A percentile compares a stretch with the other conserved stretches of the same genome.
These are phyloP conservation scores for Exutisphaerella laricina DNA, from an alignment of 2,329 filamentous ascomycete genomes.

Conservation along the genomic window DNA sequence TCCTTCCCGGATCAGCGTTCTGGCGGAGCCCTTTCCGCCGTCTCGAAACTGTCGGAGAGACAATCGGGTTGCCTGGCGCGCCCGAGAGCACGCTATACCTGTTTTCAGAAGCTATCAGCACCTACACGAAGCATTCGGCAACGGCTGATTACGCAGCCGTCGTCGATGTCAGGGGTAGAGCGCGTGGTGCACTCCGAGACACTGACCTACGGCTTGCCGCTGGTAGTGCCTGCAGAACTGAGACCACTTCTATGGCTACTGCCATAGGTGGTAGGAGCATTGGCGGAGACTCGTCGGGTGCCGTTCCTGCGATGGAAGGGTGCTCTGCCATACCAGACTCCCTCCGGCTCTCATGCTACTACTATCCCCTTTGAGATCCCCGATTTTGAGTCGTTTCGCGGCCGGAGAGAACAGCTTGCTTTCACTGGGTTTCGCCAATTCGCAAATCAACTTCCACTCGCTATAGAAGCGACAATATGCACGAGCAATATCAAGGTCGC, in stretches of 20 bases:
- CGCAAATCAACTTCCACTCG: constrained; percentile 35
- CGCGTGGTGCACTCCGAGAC: too few relatives aligned
- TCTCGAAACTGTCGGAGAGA: constrained; percentile 45
- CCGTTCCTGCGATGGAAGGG: constrained; percentile 24
- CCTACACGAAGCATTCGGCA: too few relatives aligned
- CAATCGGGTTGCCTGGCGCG: constrained; percentile 36
- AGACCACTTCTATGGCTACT: constrained; percentile 39
- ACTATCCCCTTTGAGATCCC: not conserved
- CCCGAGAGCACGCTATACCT: constrained; percentile 49
- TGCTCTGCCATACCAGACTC: constrained; percentile 15
- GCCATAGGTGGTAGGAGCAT: constrained; percentile 39
- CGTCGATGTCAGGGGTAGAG: too few relatives aligned
- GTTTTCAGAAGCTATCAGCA: constrained; percentile 34
- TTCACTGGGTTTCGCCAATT: constrained; percentile 24
- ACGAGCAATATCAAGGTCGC: constrained; percentile 37
- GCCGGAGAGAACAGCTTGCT: not conserved
- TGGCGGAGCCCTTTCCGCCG: constrained; percentile 42
- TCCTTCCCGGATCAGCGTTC: constrained; percentile 33
- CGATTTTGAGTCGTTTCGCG: constrained; percentile 11
- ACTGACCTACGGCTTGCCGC: too few relatives aligned
- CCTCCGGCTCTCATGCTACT: not conserved
- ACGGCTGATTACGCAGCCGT: too few relatives aligned
- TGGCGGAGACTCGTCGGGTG: constrained; percentile 34
- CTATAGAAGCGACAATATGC: constrained; percentile 38
- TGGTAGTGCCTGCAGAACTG: constrained; percentile 25